A percentile compares a stretch with the other conserved stretches of the same genome.
Conservation (phyloP, 805 yeast species). For the Sugiyamaella qingdaonensis region DNA sequence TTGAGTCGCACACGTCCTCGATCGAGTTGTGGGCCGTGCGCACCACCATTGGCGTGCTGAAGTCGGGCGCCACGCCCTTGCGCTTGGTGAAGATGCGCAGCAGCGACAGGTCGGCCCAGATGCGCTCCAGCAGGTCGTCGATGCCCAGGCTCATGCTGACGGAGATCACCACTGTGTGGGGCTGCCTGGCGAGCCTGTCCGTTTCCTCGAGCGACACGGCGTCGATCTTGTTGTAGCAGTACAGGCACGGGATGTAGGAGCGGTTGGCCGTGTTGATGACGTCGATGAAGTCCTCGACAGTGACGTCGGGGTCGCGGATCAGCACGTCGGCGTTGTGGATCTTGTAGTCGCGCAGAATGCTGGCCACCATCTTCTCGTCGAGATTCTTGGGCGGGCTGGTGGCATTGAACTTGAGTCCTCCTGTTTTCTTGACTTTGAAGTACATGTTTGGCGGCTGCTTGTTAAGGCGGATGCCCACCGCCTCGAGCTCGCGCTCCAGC, state of each 20-base stretch:
- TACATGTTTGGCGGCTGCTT: conserved; percentile 75
- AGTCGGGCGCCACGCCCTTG: conserved; percentile 77
- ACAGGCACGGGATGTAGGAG: conserved; percentile 84
- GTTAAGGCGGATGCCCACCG: conserved; percentile 89
- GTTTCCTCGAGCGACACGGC: conserved; percentile 93
- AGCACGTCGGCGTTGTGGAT: conserved; percentile 92
- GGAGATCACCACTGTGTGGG: conserved; percentile 90
- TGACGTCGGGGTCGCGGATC: conserved; percentile 80
- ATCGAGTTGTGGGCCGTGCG: conserved; percentile 67
- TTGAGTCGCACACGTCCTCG: conserved; percentile 84
- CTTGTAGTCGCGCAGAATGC: conserved; percentile 78
- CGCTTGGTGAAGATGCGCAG: conserved; percentile 79
- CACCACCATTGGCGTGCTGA: conserved; percentile 87
- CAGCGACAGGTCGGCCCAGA: conserved; percentile 83
- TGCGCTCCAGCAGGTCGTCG: conserved; percentile 83
- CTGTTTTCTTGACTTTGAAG: conserved; percentile 75
- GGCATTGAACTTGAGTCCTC: conserved; percentile 83
- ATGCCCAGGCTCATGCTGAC: conserved; percentile 86
- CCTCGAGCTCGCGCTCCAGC: conserved; percentile 82
- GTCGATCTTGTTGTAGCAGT: conserved; percentile 92
- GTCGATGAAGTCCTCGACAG: conserved; percentile 92
- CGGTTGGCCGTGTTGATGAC: conserved; percentile 83
- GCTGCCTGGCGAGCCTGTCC: conserved; percentile 85
- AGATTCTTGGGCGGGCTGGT: conserved; percentile 77
- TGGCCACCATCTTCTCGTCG: conserved; percentile 73